A percentile compares a stretch with the other conserved stretches of the same genome.
phyloP scores from a whole-genome alignment of 495 filamentous ascomycete species.

The Aspergillus ostianus region DNA sequence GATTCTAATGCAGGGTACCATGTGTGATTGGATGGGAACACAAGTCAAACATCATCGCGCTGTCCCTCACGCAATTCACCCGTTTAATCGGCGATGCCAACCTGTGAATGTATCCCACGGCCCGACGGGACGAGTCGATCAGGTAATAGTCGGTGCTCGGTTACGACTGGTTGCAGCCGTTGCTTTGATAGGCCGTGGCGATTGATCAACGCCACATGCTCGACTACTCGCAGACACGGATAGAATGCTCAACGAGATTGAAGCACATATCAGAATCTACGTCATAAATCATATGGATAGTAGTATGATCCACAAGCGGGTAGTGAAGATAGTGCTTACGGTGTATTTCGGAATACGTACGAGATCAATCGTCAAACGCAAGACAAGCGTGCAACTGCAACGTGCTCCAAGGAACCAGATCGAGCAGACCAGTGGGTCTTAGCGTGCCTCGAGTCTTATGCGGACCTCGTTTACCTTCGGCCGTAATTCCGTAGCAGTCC shows the following conservation, averaged over 20 bases:
- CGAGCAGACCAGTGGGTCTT: neutral
- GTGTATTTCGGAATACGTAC: neutral
- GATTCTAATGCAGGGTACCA: too few species aligned
- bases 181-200: too few species aligned
- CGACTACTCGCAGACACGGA: too few species aligned
- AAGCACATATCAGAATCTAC: neutral
- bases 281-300: neutral
- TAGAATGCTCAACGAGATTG: too few species aligned
- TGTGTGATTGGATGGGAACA: too few species aligned
- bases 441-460: neutral
- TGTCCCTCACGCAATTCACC: neutral
- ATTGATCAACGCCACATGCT: too few species aligned
- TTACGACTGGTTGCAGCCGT: neutral
- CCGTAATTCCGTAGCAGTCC: too few species aligned
- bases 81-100: neutral
- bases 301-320: neutral
- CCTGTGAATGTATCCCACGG: too few species aligned
- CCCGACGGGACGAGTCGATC: neutral
- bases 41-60: too few species aligned
- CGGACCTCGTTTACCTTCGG: too few species aligned
- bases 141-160: neutral
- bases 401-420: neutral
- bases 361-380: too few species aligned
- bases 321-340: neutral
- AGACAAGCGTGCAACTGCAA: neutral